These are phyloP conservation scores for Lepidium campestre DNA, from an alignment of 441 rosid genomes.

Conservation along the genomic window DNA sequence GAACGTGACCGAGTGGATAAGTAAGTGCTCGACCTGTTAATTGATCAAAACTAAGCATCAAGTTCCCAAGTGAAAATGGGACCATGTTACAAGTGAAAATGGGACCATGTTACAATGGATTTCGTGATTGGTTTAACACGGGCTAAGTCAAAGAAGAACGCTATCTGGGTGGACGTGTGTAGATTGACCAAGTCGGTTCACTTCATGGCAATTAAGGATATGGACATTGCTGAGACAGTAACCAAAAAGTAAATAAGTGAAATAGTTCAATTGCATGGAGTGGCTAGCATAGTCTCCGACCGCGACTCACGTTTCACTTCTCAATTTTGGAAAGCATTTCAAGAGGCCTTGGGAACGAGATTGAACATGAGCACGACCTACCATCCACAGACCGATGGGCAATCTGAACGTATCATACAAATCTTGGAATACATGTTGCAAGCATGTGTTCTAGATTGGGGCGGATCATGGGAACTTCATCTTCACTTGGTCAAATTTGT, in stretches of 20 bases:
- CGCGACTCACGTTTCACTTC: too few relatives aligned
- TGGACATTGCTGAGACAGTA: not conserved
- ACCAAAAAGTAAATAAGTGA: not conserved
- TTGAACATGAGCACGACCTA: not conserved
- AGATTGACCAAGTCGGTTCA: not conserved
- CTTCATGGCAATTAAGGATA: not conserved
- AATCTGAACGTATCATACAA: not conserved
- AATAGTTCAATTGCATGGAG: not conserved
- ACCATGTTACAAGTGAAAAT: not conserved
- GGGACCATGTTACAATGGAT: not conserved
- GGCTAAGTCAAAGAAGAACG: too few relatives aligned
- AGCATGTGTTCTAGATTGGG: not conserved
- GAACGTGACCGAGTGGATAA: too few relatives aligned
- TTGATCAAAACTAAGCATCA: not conserved
- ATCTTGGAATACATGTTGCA: not conserved
- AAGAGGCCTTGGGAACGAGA: not conserved
- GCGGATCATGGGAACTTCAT: not conserved
- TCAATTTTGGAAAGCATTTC: too few relatives aligned
- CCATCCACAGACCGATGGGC: not conserved
- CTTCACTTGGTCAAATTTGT: not conserved
- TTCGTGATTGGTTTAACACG: not conserved
- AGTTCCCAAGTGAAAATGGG: not conserved
- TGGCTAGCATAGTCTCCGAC: not conserved
- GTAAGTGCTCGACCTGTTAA: not conserved
- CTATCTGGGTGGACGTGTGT: not conserved